These are phyloP conservation scores for Geotrichum europaeum DNA, from an alignment of 1,139 yeast genomes.

Conservation along the genomic window DNA sequence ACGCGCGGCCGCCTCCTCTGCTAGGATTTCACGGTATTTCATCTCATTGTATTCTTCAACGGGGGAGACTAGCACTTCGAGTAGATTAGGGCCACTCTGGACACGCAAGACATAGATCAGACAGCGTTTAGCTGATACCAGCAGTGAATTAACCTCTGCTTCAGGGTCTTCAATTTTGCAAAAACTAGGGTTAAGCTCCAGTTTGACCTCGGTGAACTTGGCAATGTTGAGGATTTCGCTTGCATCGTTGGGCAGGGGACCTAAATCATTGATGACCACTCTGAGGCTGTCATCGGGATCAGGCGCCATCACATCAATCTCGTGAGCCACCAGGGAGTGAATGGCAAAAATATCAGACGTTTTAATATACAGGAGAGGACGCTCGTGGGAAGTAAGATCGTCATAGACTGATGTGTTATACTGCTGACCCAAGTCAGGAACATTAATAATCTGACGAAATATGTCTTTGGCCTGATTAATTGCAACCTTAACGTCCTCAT, in stretches of 20 bases:
- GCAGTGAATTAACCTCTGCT: conserved; percentile 42
- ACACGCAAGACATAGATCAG: conserved; percentile 74
- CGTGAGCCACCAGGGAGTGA: conserved; percentile 51
- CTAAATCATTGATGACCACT: conserved; percentile 40
- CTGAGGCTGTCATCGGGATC: conserved; percentile 53
- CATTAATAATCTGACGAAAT: conserved; percentile 46
- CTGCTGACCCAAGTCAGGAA: conserved; percentile 52
- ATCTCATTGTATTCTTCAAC: conserved; percentile 65
- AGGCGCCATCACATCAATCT: conserved; percentile 45
- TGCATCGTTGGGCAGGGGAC: conserved; percentile 41
- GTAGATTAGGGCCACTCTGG: conserved; percentile 63
- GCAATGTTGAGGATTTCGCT: conserved; percentile 41
- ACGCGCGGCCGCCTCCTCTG: conserved; percentile 38
- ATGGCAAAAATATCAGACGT: conserved; percentile 60
- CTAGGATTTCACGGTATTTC: conserved; percentile 51
- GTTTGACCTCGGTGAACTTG: conserved; percentile 36
- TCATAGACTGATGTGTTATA: conserved; percentile 63
- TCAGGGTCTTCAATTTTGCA: conserved; percentile 38
- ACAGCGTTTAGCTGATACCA: conserved; percentile 78
- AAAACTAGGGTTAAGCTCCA: conserved; percentile 40
- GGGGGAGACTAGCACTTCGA: conserved; percentile 68
- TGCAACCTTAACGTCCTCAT: conserved; percentile 56
- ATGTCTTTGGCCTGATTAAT: conserved; percentile 44
- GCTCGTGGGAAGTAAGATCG: conserved; percentile 60
- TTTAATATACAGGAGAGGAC: conserved; percentile 59